Evolutionary conservation across 2,329 filamentous ascomycete species (phyloP).

Genomic region (Arthroderma sp.): DNA sequence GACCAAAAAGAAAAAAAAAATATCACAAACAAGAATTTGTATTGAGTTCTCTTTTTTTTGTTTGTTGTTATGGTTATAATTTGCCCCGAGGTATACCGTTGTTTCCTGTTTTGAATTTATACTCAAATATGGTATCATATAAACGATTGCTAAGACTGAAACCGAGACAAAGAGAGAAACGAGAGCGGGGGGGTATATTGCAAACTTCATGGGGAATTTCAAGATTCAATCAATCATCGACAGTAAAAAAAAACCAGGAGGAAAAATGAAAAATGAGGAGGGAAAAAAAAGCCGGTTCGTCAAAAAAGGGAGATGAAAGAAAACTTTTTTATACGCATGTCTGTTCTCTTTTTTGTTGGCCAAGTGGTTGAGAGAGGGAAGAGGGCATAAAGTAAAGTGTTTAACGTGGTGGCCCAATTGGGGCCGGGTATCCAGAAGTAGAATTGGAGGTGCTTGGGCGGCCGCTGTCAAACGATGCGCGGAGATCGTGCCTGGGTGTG

Average conservation of each 20-base stretch:
- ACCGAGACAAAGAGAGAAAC: conserved; percentile 6
- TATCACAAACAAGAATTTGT: too few species aligned
- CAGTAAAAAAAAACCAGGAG: too few species aligned
- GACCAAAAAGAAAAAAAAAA: too few species aligned
- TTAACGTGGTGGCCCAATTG: conserved; percentile 83
- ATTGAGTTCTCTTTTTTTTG: too few species aligned
- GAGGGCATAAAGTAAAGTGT: conserved; percentile 24
- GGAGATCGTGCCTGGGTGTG: conserved; percentile 70
- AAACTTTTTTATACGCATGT: too few species aligned
- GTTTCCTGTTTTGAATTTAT: neutral
- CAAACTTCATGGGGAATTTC: conserved; percentile 12
- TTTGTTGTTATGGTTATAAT: too few species aligned
- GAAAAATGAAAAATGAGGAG: neutral
- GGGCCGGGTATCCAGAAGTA: conserved; percentile 92
- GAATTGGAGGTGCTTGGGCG: conserved; percentile 91
- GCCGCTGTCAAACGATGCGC: conserved; percentile 79
- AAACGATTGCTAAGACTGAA: conserved; percentile 10
- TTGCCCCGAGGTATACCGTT: neutral
- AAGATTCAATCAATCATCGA: too few species aligned
- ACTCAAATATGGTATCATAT: conserved; percentile 11
- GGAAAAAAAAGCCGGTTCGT: too few species aligned
- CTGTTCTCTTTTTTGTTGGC: too few species aligned
- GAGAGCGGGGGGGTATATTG: conserved; percentile 32
- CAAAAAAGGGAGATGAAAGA: too few species aligned
- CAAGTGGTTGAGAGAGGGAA: neutral